Conservation (phyloP, 805 yeast species). For the Candida quercuum region DNA sequence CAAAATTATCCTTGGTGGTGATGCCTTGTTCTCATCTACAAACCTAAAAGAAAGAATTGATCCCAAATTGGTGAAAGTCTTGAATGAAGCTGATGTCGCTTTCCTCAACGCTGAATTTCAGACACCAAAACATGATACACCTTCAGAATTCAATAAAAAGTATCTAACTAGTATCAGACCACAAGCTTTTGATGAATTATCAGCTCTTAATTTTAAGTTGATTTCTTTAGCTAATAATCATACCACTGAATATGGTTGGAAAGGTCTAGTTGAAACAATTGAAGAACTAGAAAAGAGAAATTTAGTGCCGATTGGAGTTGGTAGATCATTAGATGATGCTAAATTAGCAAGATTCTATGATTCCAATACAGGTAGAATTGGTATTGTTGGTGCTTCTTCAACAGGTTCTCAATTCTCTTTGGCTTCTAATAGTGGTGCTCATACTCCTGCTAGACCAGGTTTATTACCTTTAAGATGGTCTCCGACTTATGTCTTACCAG, state of each 20-base stretch:
- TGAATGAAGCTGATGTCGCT: slow-evolving; percentile 20
- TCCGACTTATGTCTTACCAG: slow-evolving; percentile 23
- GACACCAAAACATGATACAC: slow-evolving; percentile 22
- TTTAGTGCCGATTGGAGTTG: slow-evolving; percentile 21
- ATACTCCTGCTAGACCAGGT: slow-evolving; percentile 24
- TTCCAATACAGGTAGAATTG: slow-evolving; percentile 23
- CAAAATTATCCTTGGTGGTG: slow-evolving; percentile 24
- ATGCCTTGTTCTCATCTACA: slow-evolving; percentile 23
- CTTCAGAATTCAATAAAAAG: slow-evolving; percentile 23
- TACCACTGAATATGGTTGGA: slow-evolving; percentile 24
- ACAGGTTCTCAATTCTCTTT: slow-evolving; percentile 24
- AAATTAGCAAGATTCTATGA: slow-evolving; percentile 21
- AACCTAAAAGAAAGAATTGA: slow-evolving; percentile 23
- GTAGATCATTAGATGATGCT: slow-evolving; percentile 24
- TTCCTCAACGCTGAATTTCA: slow-evolving; percentile 26
- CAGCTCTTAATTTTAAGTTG: slow-evolving; percentile 20
- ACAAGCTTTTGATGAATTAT: slow-evolving; percentile 20
- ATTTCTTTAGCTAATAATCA: slow-evolving; percentile 25
- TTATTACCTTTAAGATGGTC: slow-evolving; percentile 24
- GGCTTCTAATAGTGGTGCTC: slow-evolving; percentile 23
- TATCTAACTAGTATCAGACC: slow-evolving; percentile 24
- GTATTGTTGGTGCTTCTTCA: slow-evolving; percentile 21
- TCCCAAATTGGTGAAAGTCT: slow-evolving; percentile 18
- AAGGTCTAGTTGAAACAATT: slow-evolving; percentile 22
- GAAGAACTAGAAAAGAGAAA: slow-evolving; percentile 22